These are phyloP conservation scores for Macrotyloma uniflorum DNA, from an alignment of 306 rosid genomes.

Conservation along the genomic window DNA sequence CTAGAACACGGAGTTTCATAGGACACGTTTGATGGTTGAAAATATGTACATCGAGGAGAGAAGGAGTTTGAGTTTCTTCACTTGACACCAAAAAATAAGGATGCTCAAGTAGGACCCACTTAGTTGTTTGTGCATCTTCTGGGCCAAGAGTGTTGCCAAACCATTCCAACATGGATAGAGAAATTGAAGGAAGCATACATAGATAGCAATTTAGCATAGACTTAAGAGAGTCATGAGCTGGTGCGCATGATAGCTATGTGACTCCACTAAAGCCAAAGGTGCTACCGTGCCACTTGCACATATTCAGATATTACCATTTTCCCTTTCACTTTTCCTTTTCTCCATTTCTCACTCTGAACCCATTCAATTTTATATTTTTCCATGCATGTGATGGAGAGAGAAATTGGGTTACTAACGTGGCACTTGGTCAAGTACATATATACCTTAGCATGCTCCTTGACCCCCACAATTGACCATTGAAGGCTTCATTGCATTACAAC, in stretches of 20 bases:
- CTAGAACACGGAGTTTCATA: conserved; percentile 30
- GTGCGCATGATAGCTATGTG: conserved; percentile 65
- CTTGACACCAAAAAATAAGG: conserved; percentile 31
- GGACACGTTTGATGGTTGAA: conserved; percentile 41
- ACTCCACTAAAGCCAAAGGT: conserved; percentile 55
- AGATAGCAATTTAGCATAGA: not conserved
- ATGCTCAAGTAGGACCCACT: conserved; percentile 42
- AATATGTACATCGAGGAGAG: not conserved
- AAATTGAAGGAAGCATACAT: not conserved
- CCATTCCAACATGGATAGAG: conserved; percentile 26
- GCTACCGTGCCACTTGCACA: conserved; percentile 41
- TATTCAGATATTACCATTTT: conserved; percentile 1
- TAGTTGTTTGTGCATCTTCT: not conserved
- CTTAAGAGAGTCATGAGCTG: conserved; percentile 61
- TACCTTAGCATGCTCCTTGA: conserved; percentile 34
- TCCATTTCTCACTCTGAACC: not conserved
- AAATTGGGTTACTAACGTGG: conserved; percentile 27
- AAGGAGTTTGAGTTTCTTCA: not conserved
- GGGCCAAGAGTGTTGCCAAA: conserved; percentile 13
- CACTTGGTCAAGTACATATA: conserved; percentile 38
- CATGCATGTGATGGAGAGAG: conserved; percentile 55
- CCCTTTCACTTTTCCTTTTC: not conserved
- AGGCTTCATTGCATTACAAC: not conserved
- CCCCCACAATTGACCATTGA: conserved; percentile 29
- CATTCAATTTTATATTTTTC: not conserved